Evolutionary conservation across 805 yeast genomes (phyloP), one percentile per base, ranked within the genome.

Genomic region (Candida hispaniensis): DNA sequence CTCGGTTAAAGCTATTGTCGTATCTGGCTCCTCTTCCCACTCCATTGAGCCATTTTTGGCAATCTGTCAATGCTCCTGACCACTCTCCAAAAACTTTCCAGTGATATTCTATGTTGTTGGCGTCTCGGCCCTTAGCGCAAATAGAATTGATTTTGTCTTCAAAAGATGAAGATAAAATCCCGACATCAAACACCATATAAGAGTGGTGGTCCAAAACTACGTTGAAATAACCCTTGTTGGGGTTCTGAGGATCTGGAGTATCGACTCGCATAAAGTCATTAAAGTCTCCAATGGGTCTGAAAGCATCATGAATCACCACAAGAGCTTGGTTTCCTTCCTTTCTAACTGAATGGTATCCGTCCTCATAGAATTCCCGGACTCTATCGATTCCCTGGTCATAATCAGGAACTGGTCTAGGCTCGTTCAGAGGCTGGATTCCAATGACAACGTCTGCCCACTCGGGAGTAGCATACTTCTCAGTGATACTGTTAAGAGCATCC

Each of bases 401-500:
- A 9, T 93, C 93, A 48, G 82, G 65, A n/a, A n/a, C n/a, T n/a
- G n/a, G n/a, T n/a, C n/a, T n/a, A 18, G 97, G 97, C 66, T 86
- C 97, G 54, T 86, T 86, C 29, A 88, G 59, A 40, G 83, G 64
- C 63, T 88, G 86, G 39, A 86, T 73, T 39, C 94, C 95, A 45
- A 75, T 65, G 26, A 86, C 76, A 14, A 78, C 79, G 49, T 81
- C 93, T 27, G 64, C 54, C 54, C 70, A 81, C 21, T 69, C 63
- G 20, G 60, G 57, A 9, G 56, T 60, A 14, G 81, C 85, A 55
- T 85, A 86, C 51, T 74, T 73, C 20, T 66, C 54, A 27, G 74
- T 61, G 28, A 86, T 64, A 14, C 60, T 49, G 13, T 62, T 51
- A 39, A 86, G 56, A 2, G 75, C 81, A 5, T 63, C 52, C 32